These are phyloP conservation scores for Cladosporium sp. DNA, from an alignment of 2,329 filamentous ascomycete genomes.

Conservation along the genomic window DNA sequence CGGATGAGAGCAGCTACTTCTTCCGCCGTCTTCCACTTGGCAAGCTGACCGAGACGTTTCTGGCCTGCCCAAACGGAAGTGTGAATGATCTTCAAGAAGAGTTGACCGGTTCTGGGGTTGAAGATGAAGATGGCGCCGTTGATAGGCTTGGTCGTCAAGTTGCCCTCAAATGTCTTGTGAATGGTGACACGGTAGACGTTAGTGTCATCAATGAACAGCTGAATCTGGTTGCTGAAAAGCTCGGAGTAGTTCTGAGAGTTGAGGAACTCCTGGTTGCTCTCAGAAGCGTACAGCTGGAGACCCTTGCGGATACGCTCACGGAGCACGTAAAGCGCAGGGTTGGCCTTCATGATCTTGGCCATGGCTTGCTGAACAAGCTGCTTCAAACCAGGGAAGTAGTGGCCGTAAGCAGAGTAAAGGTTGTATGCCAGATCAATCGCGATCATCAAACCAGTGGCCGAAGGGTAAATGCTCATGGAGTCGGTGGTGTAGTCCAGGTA, in stretches of 20 bases:
- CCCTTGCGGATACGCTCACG: conserved; percentile 98
- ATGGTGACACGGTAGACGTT: conserved; percentile 99
- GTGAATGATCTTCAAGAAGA: conserved; percentile 99
- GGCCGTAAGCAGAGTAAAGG: conserved; percentile 93
- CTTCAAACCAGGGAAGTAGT: conserved; percentile 98
- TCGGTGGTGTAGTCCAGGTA: conserved; percentile 99
- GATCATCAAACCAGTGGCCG: conserved; percentile 94
- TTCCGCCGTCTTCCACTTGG: conserved; percentile 99
- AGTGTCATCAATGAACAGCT: conserved; percentile 98
- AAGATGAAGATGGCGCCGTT: conserved; percentile 99
- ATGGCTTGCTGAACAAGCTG: conserved; percentile 94
- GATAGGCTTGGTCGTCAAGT: conserved; percentile 98
- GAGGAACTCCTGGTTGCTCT: conserved; percentile 98
- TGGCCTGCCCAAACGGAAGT: conserved; percentile 99
- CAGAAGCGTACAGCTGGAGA: conserved; percentile 94
- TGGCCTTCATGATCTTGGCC: conserved; percentile 99
- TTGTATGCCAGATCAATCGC: conserved; percentile 98
- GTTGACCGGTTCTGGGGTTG: conserved; percentile 94
- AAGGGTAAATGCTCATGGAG: conserved; percentile 98
- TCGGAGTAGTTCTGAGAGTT: conserved; percentile 99
- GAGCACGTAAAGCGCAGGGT: conserved; percentile 91
- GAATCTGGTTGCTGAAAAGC: conserved; percentile 97
- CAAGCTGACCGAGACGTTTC: conserved; percentile 96
- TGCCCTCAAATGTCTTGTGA: conserved; percentile 99
- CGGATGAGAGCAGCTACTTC: conserved; percentile 97